phyloP scores from a whole-genome alignment of 2,329 filamentous ascomycete genomes.

The Fusarium compactum region DNA sequence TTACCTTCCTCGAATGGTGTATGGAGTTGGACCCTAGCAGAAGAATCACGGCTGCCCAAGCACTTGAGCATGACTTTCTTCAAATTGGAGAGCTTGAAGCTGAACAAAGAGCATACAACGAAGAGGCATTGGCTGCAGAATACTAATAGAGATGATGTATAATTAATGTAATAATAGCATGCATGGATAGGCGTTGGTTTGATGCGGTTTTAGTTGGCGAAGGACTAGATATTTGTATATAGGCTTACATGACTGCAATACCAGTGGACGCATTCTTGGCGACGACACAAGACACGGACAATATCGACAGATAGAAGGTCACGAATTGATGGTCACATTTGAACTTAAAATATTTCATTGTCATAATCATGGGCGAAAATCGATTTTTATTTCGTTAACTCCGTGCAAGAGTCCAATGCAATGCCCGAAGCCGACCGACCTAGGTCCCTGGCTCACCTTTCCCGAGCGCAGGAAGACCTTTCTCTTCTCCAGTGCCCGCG shows the following conservation, averaged over 20 bases:
- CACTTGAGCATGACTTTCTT: constrained; percentile 79
- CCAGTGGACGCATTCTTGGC: constrained; percentile 7
- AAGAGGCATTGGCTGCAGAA: constrained; percentile 20
- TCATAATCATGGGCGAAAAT: constrained; percentile 52
- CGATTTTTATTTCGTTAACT: constrained; percentile 57
- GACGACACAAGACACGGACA: neutral
- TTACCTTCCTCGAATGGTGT: constrained; percentile 77
- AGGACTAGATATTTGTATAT: constrained; percentile 37
- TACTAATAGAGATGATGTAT: constrained; percentile 28
- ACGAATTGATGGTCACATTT: constrained; percentile 2
- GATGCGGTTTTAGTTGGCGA: constrained; percentile 21
- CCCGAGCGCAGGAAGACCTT: constrained; percentile 41
- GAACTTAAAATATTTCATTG: constrained; percentile 2
- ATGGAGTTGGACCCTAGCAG: constrained; percentile 81
- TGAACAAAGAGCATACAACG: constrained; percentile 61
- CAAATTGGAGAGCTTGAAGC: constrained; percentile 48
- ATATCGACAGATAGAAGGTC: neutral
- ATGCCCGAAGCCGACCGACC: constrained; percentile 57
- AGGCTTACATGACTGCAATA: constrained; percentile 33
- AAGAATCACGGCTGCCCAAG: constrained; percentile 80
- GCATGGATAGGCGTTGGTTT: constrained; percentile 37
- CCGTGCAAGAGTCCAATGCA: constrained; percentile 58
- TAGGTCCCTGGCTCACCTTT: constrained; percentile 45
- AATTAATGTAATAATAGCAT: constrained; percentile 36
- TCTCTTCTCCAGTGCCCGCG: constrained; percentile 31